These are phyloP conservation scores for Phialophora verrucosa DNA, from an alignment of 2,329 filamentous ascomycete genomes.

Conservation along the genomic window DNA sequence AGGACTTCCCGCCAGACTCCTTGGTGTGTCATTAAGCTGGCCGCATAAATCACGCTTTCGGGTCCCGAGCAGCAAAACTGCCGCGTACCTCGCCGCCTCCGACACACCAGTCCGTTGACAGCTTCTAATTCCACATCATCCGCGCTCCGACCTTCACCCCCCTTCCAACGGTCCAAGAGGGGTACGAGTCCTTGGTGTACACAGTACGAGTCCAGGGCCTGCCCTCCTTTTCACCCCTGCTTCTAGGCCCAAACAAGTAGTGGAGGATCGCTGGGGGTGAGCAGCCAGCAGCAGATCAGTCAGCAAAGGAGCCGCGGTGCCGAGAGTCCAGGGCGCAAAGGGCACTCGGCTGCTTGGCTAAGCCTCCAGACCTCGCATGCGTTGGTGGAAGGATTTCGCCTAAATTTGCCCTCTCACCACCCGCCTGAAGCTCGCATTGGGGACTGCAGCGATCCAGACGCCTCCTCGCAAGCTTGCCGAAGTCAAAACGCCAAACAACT, in stretches of 20 bases:
- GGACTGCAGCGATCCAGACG: constrained; percentile 8
- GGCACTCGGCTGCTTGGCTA: constrained; percentile 16
- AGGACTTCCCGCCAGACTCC: constrained; percentile 1
- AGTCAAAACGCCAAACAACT: constrained; percentile 18
- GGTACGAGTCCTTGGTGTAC: not conserved
- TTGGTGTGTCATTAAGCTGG: not conserved
- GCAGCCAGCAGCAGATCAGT: constrained; percentile 21
- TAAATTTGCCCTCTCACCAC: constrained; percentile 11
- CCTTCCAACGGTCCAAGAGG: not conserved
- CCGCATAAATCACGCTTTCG: constrained; percentile 11
- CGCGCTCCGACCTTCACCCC: constrained; percentile 6
- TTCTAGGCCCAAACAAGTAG: constrained; percentile 13
- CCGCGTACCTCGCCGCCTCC: not conserved
- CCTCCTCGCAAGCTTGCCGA: constrained; percentile 4
- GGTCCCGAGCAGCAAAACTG: constrained; percentile 11
- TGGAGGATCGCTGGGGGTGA: constrained; percentile 19
- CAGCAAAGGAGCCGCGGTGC: constrained; percentile 14
- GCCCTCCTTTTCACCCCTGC: constrained; percentile 19
- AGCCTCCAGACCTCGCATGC: constrained; percentile 10
- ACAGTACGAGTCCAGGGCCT: not conserved
- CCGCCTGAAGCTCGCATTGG: constrained; percentile 8
- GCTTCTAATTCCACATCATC: not conserved
- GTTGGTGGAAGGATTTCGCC: constrained; percentile 12
- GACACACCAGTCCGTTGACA: not conserved
- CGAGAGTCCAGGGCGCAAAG: constrained; percentile 1